Evolutionary conservation across 495 filamentous ascomycete genomes (phyloP).

Genomic region (Hypoxylon subgilvum): DNA sequence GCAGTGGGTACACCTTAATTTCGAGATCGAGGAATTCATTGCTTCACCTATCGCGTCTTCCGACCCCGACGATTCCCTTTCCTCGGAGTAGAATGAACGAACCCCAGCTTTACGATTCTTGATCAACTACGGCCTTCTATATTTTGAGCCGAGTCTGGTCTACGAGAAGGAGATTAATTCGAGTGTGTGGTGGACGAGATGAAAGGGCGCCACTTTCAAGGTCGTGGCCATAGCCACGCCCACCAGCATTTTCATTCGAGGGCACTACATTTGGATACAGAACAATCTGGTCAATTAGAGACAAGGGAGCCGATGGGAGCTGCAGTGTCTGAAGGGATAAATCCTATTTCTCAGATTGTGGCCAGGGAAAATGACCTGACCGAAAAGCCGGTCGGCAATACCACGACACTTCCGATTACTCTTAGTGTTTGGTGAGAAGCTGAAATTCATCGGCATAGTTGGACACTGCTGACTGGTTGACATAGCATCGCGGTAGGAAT

Average conservation of each 20-base stretch:
- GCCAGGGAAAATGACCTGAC: constrained; percentile 47
- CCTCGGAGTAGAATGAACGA: constrained; percentile 1
- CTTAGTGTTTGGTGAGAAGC: constrained; percentile 78
- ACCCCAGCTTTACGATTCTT: background rate
- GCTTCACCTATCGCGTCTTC: constrained; percentile 2
- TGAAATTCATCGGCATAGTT: background rate
- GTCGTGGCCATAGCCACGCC: constrained; percentile 36
- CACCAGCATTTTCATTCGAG: constrained; percentile 31
- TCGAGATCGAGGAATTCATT: constrained; percentile 20
- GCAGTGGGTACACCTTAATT: constrained; percentile 20
- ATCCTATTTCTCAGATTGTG: constrained; percentile 20
- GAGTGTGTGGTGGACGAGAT: constrained; percentile 15
- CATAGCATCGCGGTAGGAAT: constrained; percentile 75
- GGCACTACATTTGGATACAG: constrained; percentile 9
- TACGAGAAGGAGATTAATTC: constrained; percentile 13
- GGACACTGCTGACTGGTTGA: constrained; percentile 38
- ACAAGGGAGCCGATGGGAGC: background rate
- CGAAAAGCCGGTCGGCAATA: constrained; percentile 62
- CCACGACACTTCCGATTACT: constrained; percentile 75
- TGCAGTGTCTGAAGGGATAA: constrained; percentile 11
- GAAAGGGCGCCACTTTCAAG: constrained; percentile 17
- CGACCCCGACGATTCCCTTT: constrained; percentile 19
- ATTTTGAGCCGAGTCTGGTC: background rate
- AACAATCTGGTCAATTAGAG: constrained; percentile 14
- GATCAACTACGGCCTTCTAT: background rate